phyloP scores from a whole-genome alignment of 768 basidiomycete genomes.

The Vishniacozyma victoriae region DNA sequence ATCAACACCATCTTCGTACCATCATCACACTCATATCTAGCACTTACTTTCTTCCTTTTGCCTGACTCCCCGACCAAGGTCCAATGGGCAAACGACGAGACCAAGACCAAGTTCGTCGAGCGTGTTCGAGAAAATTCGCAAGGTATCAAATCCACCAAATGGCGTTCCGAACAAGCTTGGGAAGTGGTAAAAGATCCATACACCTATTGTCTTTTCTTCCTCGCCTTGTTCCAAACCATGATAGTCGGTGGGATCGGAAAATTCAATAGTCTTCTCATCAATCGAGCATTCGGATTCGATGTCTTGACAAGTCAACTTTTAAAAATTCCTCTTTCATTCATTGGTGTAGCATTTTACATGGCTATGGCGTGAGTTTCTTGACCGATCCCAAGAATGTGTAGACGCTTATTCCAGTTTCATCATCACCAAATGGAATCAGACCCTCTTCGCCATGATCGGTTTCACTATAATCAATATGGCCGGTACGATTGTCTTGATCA shows the following conservation, averaged over 20 bases:
- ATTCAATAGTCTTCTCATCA: constrained; percentile 25
- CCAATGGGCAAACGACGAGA: constrained; percentile 33
- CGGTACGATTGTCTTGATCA: constrained; percentile 53
- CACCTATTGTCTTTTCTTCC: constrained; percentile 51
- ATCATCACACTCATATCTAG: too few relatives aligned
- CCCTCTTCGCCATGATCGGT: constrained; percentile 51
- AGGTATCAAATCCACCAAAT: constrained; percentile 54
- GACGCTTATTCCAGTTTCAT: constrained; percentile 42
- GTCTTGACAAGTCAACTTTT: constrained; percentile 47
- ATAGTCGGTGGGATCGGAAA: constrained; percentile 26
- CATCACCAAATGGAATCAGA: constrained; percentile 49
- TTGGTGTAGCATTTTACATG: constrained; percentile 11
- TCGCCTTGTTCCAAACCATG: constrained; percentile 51
- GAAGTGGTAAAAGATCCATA: constrained; percentile 53
- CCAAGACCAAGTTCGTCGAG: constrained; percentile 46
- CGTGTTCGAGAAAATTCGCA: constrained; percentile 54
- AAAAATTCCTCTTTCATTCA: constrained; percentile 11
- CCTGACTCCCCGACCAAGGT: constrained; percentile 24
- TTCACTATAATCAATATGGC: constrained; percentile 54
- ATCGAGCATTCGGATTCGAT: constrained; percentile 25
- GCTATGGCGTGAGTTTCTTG: constrained; percentile 10
- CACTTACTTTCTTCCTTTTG: constrained; percentile 11
- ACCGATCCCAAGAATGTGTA: constrained; percentile 31
- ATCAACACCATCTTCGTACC: not conserved
- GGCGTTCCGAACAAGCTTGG: constrained; percentile 47